Evolutionary conservation across 2,329 filamentous ascomycete species (phyloP).

Genomic region (Colletotrichum destructivum): DNA sequence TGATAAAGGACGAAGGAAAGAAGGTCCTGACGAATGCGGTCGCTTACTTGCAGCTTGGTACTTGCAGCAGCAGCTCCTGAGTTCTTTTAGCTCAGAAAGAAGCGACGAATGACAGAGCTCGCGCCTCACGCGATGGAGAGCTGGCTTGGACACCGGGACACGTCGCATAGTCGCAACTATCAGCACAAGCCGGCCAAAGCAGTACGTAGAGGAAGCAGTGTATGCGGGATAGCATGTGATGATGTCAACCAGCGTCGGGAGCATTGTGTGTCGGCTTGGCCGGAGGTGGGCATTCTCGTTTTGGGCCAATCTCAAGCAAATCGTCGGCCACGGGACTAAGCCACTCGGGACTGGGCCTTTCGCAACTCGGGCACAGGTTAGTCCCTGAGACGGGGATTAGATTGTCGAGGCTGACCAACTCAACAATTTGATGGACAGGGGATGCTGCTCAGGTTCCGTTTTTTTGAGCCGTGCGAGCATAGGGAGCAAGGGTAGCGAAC

Average conservation of each 20-base stretch:
- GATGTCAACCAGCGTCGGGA: slow-evolving; percentile 30
- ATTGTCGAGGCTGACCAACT: slow-evolving; percentile 16
- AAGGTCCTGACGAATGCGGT: not conserved
- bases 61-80: not conserved
- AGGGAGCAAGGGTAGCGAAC: too few relatives aligned
- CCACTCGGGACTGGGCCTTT: not conserved
- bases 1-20: not conserved
- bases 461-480: not conserved
- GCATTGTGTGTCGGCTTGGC: slow-evolving; percentile 13
- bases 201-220: not conserved
- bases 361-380: not conserved
- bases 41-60: not conserved
- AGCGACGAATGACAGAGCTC: slow-evolving; percentile 16
- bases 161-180: not conserved
- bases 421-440: slow-evolving; percentile 34
- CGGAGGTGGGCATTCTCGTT: slow-evolving; percentile 8
- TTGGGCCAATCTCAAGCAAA: slow-evolving; percentile 11
- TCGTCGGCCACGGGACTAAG: slow-evolving; percentile 9
- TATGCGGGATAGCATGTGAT: slow-evolving; percentile 26
- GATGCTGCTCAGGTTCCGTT: slow-evolving; percentile 4
- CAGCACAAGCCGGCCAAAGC: not conserved
- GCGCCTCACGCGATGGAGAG: slow-evolving; percentile 3
- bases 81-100: not conserved
- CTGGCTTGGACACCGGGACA: not conserved
- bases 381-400: slow-evolving; percentile 1